Conservation (phyloP, 2,329 filamentous ascomycete genomes). For the Penicillium verrucosum region DNA sequence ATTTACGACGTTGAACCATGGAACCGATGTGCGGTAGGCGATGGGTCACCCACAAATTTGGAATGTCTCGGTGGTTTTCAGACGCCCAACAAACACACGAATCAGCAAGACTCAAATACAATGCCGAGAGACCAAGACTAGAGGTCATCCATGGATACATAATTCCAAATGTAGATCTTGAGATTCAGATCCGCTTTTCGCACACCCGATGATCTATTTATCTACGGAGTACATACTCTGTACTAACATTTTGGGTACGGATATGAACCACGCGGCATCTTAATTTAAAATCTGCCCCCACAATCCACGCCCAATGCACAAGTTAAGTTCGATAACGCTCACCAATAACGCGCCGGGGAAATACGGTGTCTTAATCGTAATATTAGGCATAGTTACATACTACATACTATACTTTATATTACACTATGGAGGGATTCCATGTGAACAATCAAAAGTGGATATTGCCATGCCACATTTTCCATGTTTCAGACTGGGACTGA, state of each 20-base stretch:
- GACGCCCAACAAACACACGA: background rate
- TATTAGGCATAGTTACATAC: background rate
- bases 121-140: background rate
- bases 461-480: background rate
- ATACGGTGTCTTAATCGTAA: too few species aligned
- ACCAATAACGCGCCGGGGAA: background rate
- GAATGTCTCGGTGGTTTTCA: background rate
- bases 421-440: background rate
- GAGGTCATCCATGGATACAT: background rate
- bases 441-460: background rate
- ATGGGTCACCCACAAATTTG: constrained; percentile 3
- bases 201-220: background rate
- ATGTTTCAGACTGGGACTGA: background rate
- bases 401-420: background rate
- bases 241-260: background rate
- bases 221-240: background rate
- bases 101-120: background rate
- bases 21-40: background rate
- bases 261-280: background rate
- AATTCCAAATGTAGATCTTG: background rate
- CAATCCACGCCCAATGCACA: background rate
- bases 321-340: background rate
- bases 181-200: background rate
- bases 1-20: constrained; percentile 2
- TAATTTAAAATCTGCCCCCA: background rate